These are phyloP conservation scores for Tremellales sp. DNA, from an alignment of 1,284 basidiomycete genomes.

Conservation along the genomic window DNA sequence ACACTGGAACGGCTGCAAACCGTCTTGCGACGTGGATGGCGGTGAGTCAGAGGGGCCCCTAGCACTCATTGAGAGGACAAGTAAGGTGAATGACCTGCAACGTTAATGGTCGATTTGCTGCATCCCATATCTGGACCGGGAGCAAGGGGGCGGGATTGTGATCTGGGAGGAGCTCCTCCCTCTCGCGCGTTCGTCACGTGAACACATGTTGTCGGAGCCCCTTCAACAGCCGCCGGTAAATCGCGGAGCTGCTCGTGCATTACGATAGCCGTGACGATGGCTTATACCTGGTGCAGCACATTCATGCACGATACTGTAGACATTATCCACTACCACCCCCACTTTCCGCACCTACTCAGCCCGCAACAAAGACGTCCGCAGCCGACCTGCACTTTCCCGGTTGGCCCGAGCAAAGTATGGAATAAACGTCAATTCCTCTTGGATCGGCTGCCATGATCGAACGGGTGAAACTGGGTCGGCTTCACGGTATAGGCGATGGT, in stretches of 20 bases:
- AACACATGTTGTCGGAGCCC: too few species aligned
- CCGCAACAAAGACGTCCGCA: too few species aligned
- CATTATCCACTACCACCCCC: too few species aligned
- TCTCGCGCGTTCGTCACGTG: too few species aligned
- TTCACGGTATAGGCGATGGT: slow-evolving; percentile 7
- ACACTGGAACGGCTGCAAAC: slow-evolving; percentile 29
- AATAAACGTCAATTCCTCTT: slow-evolving; percentile 17
- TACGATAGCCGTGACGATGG: too few species aligned
- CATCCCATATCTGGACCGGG: not conserved
- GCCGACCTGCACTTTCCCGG: slow-evolving; percentile 26
- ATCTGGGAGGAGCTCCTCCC: slow-evolving; percentile 1
- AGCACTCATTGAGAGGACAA: not conserved
- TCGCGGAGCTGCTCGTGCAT: too few species aligned
- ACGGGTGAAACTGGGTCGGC: slow-evolving; percentile 6
- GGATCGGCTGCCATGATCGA: slow-evolving; percentile 16
- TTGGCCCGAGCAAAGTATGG: slow-evolving; percentile 39
- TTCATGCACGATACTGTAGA: too few species aligned
- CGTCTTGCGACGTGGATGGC: not conserved
- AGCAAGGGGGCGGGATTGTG: not conserved
- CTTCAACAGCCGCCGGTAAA: too few species aligned
- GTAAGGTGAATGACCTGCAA: not conserved
- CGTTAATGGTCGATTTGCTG: not conserved
- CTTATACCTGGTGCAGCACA: too few species aligned
- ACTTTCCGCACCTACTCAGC: too few species aligned
- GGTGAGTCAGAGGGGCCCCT: not conserved